These are phyloP conservation scores for Haplosporangium sp. DNA, from an alignment of 371 early-diverging fungal genomes.

Conservation along the genomic window DNA sequence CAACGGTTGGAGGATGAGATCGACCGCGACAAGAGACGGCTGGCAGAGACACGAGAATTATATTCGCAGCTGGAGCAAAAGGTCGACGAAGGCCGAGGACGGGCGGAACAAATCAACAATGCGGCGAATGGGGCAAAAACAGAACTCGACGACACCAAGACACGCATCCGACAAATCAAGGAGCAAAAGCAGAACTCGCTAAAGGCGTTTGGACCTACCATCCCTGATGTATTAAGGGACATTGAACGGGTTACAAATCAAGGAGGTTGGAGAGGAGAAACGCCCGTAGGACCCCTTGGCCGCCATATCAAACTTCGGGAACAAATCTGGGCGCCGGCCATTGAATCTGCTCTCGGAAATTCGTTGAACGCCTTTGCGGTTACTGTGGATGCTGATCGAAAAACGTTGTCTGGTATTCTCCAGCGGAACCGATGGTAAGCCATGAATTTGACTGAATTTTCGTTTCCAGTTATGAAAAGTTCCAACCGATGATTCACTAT, in stretches of 20 bases:
- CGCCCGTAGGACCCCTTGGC: slow-evolving; percentile 92
- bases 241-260: slow-evolving; percentile 72
- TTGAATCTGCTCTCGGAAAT: slow-evolving; percentile 81
- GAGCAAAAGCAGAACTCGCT: slow-evolving; percentile 72
- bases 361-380: slow-evolving; percentile 83
- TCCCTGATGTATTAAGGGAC: slow-evolving; percentile 73
- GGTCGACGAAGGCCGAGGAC: slow-evolving; percentile 9
- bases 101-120: slow-evolving; percentile 8
- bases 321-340: slow-evolving; percentile 68
- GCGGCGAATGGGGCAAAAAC: background rate
- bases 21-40: slow-evolving; percentile 20
- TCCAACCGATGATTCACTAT: background rate
- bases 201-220: slow-evolving; percentile 75
- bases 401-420: slow-evolving; percentile 63
- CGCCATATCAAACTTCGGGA: slow-evolving; percentile 72
- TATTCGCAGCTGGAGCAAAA: slow-evolving; percentile 16
- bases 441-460: background rate
- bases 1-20: slow-evolving; percentile 26
- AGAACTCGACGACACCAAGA: slow-evolving; percentile 15
- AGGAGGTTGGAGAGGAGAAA: slow-evolving; percentile 51
- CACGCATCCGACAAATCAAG: slow-evolving; percentile 56
- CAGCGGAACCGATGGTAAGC: slow-evolving; percentile 58
- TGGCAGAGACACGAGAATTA: slow-evolving; percentile 25
- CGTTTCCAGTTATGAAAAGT: background rate
- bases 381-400: slow-evolving; percentile 75